phyloP scores from a whole-genome alignment of 495 filamentous ascomycete species.

The Aspergillus heteromorphus region DNA sequence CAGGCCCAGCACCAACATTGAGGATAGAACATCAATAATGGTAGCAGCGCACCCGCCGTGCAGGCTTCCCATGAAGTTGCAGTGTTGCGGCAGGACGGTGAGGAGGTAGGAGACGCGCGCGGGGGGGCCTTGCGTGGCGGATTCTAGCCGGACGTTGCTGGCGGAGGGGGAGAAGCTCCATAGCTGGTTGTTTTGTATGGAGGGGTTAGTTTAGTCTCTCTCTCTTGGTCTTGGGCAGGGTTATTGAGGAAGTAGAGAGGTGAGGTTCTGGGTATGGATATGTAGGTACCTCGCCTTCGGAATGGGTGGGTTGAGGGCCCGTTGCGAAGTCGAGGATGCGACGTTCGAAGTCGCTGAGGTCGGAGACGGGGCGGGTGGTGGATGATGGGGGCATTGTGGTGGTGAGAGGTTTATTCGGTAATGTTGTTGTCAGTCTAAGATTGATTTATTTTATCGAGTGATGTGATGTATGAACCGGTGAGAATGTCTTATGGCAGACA shows the following conservation, averaged over 20 bases:
- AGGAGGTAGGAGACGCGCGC: conserved; percentile 37
- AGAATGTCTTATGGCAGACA: too few species aligned
- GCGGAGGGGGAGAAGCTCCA: conserved; percentile 31
- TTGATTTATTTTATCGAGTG: neutral
- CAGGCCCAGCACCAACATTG: conserved; percentile 50
- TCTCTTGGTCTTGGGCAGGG: neutral
- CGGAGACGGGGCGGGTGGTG: neutral
- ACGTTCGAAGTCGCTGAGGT: neutral
- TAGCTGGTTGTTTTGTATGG: conserved; percentile 23
- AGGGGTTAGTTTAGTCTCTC: too few species aligned
- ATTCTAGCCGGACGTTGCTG: conserved; percentile 37
- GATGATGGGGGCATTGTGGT: neutral
- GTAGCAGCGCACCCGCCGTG: conserved; percentile 68
- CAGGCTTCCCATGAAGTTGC: conserved; percentile 56
- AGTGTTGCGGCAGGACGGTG: conserved; percentile 47
- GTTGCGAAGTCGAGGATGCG: neutral
- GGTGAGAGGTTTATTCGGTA: too few species aligned
- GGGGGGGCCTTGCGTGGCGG: conserved; percentile 31
- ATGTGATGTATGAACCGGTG: too few species aligned
- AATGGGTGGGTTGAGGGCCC: neutral
- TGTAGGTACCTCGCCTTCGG: neutral
- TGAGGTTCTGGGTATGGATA: neutral
- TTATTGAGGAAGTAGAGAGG: neutral
- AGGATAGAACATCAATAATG: conserved; percentile 63
- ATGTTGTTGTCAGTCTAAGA: too few species aligned